Evolutionary conservation across 768 basidiomycete genomes (phyloP).

Genomic region (Suillus hirtellus): DNA sequence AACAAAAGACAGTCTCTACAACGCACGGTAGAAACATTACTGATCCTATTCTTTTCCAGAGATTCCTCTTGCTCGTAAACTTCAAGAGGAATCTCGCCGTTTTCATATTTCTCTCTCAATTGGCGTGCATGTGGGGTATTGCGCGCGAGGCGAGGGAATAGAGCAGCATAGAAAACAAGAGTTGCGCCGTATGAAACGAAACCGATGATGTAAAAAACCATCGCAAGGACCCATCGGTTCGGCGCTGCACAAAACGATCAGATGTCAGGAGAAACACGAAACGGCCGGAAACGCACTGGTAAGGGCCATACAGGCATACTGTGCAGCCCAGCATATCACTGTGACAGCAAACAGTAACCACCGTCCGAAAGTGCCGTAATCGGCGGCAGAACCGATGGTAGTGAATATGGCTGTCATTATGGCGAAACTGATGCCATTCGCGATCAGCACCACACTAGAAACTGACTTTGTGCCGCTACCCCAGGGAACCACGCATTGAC

Average conservation of each 20-base stretch:
- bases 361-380: slow-evolving; percentile 57
- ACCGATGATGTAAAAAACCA: slow-evolving; percentile 78
- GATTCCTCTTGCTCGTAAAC: slow-evolving; percentile 76
- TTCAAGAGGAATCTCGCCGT: slow-evolving; percentile 56
- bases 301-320: slow-evolving; percentile 75
- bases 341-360: slow-evolving; percentile 77
- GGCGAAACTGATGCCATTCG: slow-evolving; percentile 77
- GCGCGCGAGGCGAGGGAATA: slow-evolving; percentile 79
- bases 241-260: slow-evolving; percentile 43
- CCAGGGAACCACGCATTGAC: slow-evolving; percentile 81
- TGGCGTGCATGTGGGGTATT: slow-evolving; percentile 66
- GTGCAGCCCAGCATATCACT: slow-evolving; percentile 76
- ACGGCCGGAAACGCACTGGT: slow-evolving; percentile 47
- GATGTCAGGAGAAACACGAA: background rate
- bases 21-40: slow-evolving; percentile 78
- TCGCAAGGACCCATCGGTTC: slow-evolving; percentile 70
- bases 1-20: background rate
- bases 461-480: slow-evolving; percentile 69
- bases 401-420: slow-evolving; percentile 83
- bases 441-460: slow-evolving; percentile 72
- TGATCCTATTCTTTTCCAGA: slow-evolving; percentile 81
- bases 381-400: slow-evolving; percentile 55
- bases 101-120: slow-evolving; percentile 55
- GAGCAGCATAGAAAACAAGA: slow-evolving; percentile 75
- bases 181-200: slow-evolving; percentile 82